Conservation (phyloP, 2,329 filamentous ascomycete species). For the Paecilomyces sp. region DNA sequence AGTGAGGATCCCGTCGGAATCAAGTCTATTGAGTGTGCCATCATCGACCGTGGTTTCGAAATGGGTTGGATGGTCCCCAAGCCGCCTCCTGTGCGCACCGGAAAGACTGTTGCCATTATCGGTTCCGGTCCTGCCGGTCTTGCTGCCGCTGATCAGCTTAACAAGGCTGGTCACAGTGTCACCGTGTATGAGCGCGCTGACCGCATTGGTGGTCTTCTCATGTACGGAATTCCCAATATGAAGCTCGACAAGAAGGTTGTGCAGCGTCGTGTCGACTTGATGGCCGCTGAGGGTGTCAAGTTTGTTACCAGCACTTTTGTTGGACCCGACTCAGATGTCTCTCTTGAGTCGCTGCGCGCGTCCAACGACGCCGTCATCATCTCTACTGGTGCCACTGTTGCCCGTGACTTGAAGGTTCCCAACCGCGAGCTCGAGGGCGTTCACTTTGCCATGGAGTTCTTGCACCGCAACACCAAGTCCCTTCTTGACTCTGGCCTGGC, state of each 20-base stretch:
- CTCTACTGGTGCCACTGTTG: conserved; percentile 86
- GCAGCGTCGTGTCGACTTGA: conserved; percentile 89
- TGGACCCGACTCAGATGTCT: conserved; percentile 64
- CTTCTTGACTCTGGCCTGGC: conserved; percentile 83
- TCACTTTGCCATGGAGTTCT: conserved; percentile 94
- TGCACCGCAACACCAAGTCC: conserved; percentile 97
- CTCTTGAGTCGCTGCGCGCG: conserved; percentile 64
- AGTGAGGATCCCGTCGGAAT: conserved; percentile 96
- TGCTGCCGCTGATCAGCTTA: conserved; percentile 85
- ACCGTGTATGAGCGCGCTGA: conserved; percentile 92
- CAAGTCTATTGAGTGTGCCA: conserved; percentile 96
- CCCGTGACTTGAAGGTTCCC: conserved; percentile 85
- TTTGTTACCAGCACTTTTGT: conserved; percentile 74
- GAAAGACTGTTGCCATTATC: conserved; percentile 82
- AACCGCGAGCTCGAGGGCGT: conserved; percentile 82
- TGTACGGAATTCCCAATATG: conserved; percentile 99
- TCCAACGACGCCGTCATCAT: conserved; percentile 80
- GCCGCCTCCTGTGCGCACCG: conserved; percentile 71
- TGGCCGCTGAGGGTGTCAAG: conserved; percentile 78
- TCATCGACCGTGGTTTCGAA: conserved; percentile 95
- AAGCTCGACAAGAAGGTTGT: conserved; percentile 98
- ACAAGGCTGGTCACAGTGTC: conserved; percentile 80
- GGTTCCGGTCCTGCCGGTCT: conserved; percentile 90
- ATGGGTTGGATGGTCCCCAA: conserved; percentile 95
- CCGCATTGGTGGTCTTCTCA: conserved; percentile 81